A percentile compares a stretch with the other conserved stretches of the same genome.
Conservation (phyloP, 352 stramenopile species). For the Globisporangium viniferum region DNA sequence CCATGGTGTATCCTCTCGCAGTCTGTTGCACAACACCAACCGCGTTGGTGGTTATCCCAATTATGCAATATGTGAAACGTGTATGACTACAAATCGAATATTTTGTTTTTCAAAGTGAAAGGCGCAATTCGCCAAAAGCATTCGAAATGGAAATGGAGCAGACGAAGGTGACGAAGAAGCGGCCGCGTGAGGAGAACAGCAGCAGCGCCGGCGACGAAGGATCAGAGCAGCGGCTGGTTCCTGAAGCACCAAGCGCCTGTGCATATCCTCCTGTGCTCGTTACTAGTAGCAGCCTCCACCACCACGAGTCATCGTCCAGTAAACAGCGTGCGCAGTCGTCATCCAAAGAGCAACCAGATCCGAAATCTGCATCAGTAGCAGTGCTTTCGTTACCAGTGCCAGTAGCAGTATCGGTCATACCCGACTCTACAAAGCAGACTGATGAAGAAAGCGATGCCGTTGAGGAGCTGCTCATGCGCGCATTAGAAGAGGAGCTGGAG, state of each 20-base stretch:
- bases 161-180: background rate
- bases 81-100: background rate
- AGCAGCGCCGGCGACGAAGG: background rate
- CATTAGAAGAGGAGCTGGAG: conserved; percentile 17
- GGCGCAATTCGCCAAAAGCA: background rate
- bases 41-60: no score
- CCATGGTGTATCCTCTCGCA: no score
- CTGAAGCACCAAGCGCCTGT: no score
- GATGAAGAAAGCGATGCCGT: background rate
- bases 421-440: background rate
- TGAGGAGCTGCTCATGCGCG: conserved; percentile 12
- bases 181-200: background rate
- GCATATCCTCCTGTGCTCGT: background rate
- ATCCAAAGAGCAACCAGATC: background rate
- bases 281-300: background rate
- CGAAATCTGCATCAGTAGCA: background rate
- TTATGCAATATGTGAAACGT: background rate
- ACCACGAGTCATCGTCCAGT: background rate
- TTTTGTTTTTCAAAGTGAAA: background rate
- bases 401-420: background rate
- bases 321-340: background rate
- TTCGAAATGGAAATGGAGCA: background rate
- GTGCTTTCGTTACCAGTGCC: background rate
- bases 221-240: background rate
- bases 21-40: no score